Conservation (phyloP, 345 rosid genomes). For the Lumnitzera littorea region DNA sequence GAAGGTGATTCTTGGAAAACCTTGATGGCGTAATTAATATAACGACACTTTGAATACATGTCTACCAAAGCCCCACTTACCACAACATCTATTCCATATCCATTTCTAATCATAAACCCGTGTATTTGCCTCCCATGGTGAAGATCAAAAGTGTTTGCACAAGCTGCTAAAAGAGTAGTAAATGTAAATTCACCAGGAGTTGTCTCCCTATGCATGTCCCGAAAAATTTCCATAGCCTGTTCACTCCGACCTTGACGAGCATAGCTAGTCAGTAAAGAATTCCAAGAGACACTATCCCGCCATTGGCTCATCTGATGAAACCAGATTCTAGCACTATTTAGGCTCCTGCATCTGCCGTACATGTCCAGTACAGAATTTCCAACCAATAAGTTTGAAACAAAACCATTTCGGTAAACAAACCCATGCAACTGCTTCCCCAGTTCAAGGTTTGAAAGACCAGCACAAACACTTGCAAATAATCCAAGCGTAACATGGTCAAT, state of each 20-base stretch:
- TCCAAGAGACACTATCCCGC: constrained; percentile 76
- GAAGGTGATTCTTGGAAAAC: constrained; percentile 47
- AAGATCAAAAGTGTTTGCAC: constrained; percentile 60
- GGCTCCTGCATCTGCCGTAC: constrained; percentile 58
- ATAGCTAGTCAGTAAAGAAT: constrained; percentile 60
- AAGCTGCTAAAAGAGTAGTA: constrained; percentile 61
- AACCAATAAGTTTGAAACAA: constrained; percentile 37
- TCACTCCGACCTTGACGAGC: constrained; percentile 54
- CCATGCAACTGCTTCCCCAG: constrained; percentile 80
- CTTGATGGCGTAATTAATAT: constrained; percentile 34
- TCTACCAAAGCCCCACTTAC: constrained; percentile 60
- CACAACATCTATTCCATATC: constrained; percentile 48
- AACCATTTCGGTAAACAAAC: constrained; percentile 50
- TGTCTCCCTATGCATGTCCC: constrained; percentile 59
- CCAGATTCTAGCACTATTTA: constrained; percentile 42
- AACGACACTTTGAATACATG: constrained; percentile 65
- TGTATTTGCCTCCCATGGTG: constrained; percentile 63
- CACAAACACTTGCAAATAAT: constrained; percentile 51
- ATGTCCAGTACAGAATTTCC: constrained; percentile 70
- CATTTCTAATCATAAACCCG: constrained; percentile 59
- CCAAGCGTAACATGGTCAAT: constrained; percentile 58
- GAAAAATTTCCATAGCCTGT: constrained; percentile 48
- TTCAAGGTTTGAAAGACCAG: constrained; percentile 64
- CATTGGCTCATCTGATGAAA: constrained; percentile 59
- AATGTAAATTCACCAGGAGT: constrained; percentile 56